Conservation (phyloP, 371 early-diverging fungal species). For the Mucor ambiguus region DNA sequence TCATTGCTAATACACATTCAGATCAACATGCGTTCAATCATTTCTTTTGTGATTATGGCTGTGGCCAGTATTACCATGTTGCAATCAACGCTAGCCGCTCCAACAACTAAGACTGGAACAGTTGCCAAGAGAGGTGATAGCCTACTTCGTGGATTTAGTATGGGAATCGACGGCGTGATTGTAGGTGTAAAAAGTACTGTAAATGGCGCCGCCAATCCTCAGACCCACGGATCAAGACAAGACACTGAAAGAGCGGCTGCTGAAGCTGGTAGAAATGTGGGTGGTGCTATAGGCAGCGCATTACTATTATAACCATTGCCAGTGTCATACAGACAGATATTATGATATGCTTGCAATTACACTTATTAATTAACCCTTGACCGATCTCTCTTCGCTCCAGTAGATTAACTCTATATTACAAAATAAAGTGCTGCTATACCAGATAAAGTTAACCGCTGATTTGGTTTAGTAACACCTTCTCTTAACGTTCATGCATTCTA, state of each 20-base stretch:
- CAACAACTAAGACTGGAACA: not conserved
- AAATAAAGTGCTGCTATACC: constrained; percentile 1
- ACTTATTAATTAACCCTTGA: not conserved
- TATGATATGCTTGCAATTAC: not conserved
- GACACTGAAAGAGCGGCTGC: not conserved
- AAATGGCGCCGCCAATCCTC: not conserved
- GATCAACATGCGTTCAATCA: not conserved
- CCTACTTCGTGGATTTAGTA: not conserved
- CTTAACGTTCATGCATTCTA: constrained; percentile 1
- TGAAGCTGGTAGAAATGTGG: constrained; percentile 1
- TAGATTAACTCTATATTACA: not conserved
- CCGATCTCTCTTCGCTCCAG: not conserved
- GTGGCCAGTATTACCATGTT: not conserved
- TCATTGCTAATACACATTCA: not conserved
- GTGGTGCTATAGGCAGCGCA: constrained; percentile 3
- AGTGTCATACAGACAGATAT: not conserved
- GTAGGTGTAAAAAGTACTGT: not conserved
- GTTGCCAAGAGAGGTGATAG: not conserved
- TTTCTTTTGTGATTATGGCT: not conserved
- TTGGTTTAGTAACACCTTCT: not conserved
- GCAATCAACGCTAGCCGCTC: not conserved
- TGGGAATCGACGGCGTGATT: not conserved
- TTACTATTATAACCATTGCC: not conserved
- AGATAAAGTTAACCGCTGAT: not conserved
- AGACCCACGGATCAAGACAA: constrained; percentile 3